A percentile compares a stretch with the other conserved stretches of the same genome.
Conservation (phyloP, 1,284 basidiomycete genomes). For the Ceratorhiza oryzae-sativae region DNA sequence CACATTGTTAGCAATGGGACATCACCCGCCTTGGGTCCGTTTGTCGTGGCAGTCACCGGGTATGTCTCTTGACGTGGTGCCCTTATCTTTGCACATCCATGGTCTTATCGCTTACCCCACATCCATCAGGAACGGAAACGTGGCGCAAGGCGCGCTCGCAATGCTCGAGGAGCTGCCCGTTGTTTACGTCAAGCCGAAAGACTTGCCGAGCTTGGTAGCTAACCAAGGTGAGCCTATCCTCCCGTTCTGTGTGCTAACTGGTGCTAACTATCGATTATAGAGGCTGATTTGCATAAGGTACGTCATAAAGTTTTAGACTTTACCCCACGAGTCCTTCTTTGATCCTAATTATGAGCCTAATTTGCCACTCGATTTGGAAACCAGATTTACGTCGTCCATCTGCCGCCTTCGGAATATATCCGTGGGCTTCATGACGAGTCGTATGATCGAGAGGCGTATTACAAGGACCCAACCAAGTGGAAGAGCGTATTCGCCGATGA, state of each 20-base stretch:
- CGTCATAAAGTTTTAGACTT: not conserved
- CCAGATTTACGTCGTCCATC: conserved; percentile 82
- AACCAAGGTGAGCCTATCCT: conserved; percentile 57
- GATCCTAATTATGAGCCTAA: not conserved
- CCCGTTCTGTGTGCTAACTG: conserved; percentile 2
- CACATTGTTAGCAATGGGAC: conserved; percentile 67
- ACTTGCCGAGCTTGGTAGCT: conserved; percentile 64
- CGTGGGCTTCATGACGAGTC: conserved; percentile 50
- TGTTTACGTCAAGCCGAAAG: conserved; percentile 61
- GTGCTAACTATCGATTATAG: too few relatives aligned
- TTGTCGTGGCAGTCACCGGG: conserved; percentile 86
- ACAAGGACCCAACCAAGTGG: conserved; percentile 70
- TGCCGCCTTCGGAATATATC: conserved; percentile 75
- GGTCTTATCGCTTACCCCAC: conserved; percentile 6
- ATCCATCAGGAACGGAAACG: conserved; percentile 71
- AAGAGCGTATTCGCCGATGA: conserved; percentile 71
- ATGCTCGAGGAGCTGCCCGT: conserved; percentile 77
- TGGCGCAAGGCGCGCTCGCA: conserved; percentile 74
- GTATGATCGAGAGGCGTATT: conserved; percentile 76
- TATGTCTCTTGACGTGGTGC: conserved; percentile 50
- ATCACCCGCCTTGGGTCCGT: conserved; percentile 70
- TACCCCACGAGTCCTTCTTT: not conserved
- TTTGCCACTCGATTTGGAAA: conserved; percentile 2
- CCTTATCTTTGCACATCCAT: not conserved
- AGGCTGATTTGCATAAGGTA: conserved; percentile 63